Evolutionary conservation across 495 filamentous ascomycete species (phyloP), one percentile per base, ranked within the genome.

Genomic region (Hyaloscypha hepaticicola): DNA sequence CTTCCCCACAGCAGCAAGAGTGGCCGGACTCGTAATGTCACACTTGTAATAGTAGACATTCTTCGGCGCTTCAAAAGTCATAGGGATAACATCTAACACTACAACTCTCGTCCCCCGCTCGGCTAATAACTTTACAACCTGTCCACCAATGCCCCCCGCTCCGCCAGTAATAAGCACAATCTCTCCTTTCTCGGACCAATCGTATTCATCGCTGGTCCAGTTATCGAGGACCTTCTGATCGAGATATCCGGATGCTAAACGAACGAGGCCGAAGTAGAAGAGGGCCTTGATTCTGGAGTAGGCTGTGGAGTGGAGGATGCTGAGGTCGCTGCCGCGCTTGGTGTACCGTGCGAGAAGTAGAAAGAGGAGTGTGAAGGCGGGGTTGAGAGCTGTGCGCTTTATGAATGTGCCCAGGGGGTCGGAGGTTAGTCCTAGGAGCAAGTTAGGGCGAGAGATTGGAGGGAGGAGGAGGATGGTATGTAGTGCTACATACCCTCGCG

Each of bases 81-180:
- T 77, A 1, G 81, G 76, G 61, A 85, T 80, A 58, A 92, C 82
- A 75, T 93, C 89, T n/a, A 92, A 73, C 27, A 91, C 85, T 6
- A 84, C 86, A 19, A 90, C 84, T 68, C 83, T 88, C 64, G 87
- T 79, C 1, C 80, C 80, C 38, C 70, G 72, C 66, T 84, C 80
- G 7, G 83, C 85, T 1, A 93, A 77, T 19, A 87, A 72, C 60
- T 79, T 77, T 5, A 88, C 88, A 7, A 90, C 76, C 11, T 80
- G 73, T 25, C 78, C 82, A 11, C 90, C 89, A 68, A 92, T 90
- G 0, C 88, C 90, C 56, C 82, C 82, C 51, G 85, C 84, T 6
- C 89, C 90, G 16, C 90, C 90, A 0, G 89, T 92, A 53, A 92
- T 79, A 22, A 92, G 75, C 8, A 90, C 83, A 55, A 92, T 80